Percentiles rank a stretch among this genome's conserved stretches.
Evolutionary conservation across 2,329 filamentous ascomycete genomes (phyloP).

Genomic region (Fusarium guadeloupense): DNA sequence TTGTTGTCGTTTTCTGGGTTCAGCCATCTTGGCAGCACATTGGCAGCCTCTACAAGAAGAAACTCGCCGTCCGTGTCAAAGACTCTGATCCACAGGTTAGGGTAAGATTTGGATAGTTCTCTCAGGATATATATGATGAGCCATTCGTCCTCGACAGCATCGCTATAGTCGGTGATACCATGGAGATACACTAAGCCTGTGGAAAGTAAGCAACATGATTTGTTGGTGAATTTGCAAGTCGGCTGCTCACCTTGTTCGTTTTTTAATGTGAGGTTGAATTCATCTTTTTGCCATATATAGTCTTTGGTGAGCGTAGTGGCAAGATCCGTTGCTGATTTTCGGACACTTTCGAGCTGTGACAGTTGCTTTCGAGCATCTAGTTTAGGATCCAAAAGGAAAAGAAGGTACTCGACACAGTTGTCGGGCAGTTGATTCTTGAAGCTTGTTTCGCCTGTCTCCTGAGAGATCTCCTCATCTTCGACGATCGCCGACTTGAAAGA

Average conservation of each 20-base stretch:
- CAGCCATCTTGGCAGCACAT: slow-evolving; percentile 86
- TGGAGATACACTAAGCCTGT: slow-evolving; percentile 70
- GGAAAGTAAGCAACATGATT: background rate
- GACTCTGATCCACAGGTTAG: slow-evolving; percentile 81
- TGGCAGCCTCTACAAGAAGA: slow-evolving; percentile 91
- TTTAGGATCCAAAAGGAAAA: slow-evolving; percentile 73
- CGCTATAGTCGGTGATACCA: slow-evolving; percentile 86
- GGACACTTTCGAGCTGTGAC: slow-evolving; percentile 73
- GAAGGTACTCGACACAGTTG: slow-evolving; percentile 84
- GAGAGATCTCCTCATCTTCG: background rate
- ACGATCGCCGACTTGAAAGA: slow-evolving; percentile 8
- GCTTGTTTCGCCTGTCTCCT: background rate
- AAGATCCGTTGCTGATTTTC: slow-evolving; percentile 73
- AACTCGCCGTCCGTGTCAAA: slow-evolving; percentile 95
- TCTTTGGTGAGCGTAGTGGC: slow-evolving; percentile 73
- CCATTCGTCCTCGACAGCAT: slow-evolving; percentile 98
- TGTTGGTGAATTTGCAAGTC: slow-evolving; percentile 4
- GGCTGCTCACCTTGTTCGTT: slow-evolving; percentile 62
- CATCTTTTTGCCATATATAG: slow-evolving; percentile 95
- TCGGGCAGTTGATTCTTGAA: slow-evolving; percentile 67
- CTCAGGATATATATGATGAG: slow-evolving; percentile 89
- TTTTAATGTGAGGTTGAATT: slow-evolving; percentile 75
- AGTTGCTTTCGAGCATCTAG: slow-evolving; percentile 66
- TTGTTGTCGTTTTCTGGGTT: slow-evolving; percentile 90
- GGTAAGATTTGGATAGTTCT: slow-evolving; percentile 78